Base-by-base conservation (phyloP, 192 early-diverging fungal species). In the Linnemannia schmuckeri region DNA sequence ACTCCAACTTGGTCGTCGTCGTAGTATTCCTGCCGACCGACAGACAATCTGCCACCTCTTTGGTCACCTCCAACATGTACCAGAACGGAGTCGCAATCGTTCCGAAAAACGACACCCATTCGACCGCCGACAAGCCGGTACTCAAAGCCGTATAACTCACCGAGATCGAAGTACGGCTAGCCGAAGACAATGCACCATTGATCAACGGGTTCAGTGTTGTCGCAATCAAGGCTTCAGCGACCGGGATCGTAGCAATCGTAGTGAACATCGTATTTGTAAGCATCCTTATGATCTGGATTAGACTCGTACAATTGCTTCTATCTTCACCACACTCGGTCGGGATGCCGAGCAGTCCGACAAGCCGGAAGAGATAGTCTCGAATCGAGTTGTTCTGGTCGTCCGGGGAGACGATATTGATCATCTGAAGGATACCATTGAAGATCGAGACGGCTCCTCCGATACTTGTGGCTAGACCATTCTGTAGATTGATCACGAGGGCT, bases 41-140 rank as follows among this genome's bases (percentile, higher is more conserved):
- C 70, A 79, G 37, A 22, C 49, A 79, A 49, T 61, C 49, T n/a
- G 54, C 38, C 38, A 79, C 22, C 70, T 33, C 22, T 37, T 79
- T 79, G 78, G 27, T 22, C 1, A 20, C 78, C 7, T 72, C 38
- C 41, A 79, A 20, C 46, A 79, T 52, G 69, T 46, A 27, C 35
- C 15, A 5, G n/a, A 79, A 41, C 12, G 78, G 70, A 1, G 1
- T 10, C 22, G 70, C 40, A 57, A 79, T 72, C 6, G 6, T 57
- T 12, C 52, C 70, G 12, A 55, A n/a, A 22, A 10, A 49, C 4
- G 70, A 52, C n/a, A 79, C 0, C 0, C 1, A 3, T 8, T 8
- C 35, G 12, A 72, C 30, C 12, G 35, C 6, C 1, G 6, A 6
- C 12, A 57, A n/a, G 22, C 38, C 27, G 1, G 38, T 6, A 24